Base-by-base conservation (phyloP, 2,329 filamentous ascomycete species). In the Aspergillus vadensis region DNA sequence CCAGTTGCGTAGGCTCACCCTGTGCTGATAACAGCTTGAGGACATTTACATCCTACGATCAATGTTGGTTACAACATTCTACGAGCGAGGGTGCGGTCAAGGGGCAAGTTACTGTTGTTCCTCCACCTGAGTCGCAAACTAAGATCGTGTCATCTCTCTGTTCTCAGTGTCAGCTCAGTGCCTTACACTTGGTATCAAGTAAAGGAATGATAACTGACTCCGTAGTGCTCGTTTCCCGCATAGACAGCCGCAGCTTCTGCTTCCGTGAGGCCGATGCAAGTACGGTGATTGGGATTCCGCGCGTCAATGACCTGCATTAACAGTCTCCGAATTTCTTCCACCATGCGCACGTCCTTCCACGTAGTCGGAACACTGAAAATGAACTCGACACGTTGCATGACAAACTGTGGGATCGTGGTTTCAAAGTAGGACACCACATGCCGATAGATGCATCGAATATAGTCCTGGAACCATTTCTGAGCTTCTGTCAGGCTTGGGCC, bases 211-310 rank as follows among this genome's bases (percentile, higher is more conserved):
- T 1, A 2, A 57, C 55, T 1, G 15, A 67, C 67, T 48, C 62
- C 25, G 41, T 72, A 70, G 57, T 71, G 63, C 30, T 72, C 69
- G 38, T 70, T 71, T 4, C 79, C 78, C 0, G 79, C 77, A 67
- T 82, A 79, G 1, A 84, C 81, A 25, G 82, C 82, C 2, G 82
- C 82, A 5, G 82, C 82, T 65, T 84, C 82, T 0, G 82, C 82
- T 68, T 85, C 82, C 0, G 82, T 84, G 15, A 85, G 70, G 0
- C 80, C 80, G 53, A 84, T 80, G 0, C 61, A 70, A 4, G 77
- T 74, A 2, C 62, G 69, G 66, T 83, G 81, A 27, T 70, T 65
- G 0, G 63, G 60, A 21, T 63, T 64, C 51, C 66, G 67, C 12
- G 66, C 65, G 60, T 74, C 72, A 14, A 76, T 72, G 2, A 72